phyloP scores from a whole-genome alignment of 2,329 filamentous ascomycete species.

The Beauveria sp. region DNA sequence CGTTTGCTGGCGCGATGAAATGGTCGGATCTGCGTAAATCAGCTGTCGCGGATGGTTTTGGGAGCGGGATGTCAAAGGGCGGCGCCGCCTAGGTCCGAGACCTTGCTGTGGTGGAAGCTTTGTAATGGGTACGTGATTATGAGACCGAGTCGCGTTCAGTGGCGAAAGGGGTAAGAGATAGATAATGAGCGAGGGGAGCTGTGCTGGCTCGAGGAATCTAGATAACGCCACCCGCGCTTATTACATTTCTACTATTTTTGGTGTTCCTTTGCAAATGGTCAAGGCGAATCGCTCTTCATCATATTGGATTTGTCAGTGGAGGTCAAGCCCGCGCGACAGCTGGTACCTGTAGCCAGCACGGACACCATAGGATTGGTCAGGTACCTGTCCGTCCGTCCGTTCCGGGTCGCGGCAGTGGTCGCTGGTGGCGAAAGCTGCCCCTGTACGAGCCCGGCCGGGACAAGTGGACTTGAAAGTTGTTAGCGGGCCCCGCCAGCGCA shows the following conservation, averaged over 20 bases:
- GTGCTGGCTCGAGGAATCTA: no score
- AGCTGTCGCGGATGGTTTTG: not conserved
- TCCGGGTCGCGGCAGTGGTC: not conserved
- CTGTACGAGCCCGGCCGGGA: not conserved
- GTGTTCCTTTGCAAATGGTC: no score
- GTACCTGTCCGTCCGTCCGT: not conserved
- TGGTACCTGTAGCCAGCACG: not conserved
- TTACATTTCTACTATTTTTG: no score
- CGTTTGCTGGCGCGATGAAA: not conserved
- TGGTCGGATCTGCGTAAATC: not conserved
- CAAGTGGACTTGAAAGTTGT: not conserved
- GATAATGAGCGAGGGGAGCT: no score
- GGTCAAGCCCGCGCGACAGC: not conserved
- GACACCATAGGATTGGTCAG: not conserved
- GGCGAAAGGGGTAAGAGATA: not conserved
- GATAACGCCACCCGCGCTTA: no score
- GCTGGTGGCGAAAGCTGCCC: not conserved
- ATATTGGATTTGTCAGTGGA: constrained; percentile 7
- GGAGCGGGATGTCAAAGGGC: not conserved
- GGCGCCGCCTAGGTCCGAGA: not conserved
- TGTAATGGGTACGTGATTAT: not conserved
- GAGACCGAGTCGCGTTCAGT: not conserved
- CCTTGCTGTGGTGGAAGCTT: not conserved
- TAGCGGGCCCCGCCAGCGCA: not conserved
- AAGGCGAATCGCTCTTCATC: not conserved